Conservation (phyloP, 106 monocot genomes). For the Dioscorea dumetorum region DNA sequence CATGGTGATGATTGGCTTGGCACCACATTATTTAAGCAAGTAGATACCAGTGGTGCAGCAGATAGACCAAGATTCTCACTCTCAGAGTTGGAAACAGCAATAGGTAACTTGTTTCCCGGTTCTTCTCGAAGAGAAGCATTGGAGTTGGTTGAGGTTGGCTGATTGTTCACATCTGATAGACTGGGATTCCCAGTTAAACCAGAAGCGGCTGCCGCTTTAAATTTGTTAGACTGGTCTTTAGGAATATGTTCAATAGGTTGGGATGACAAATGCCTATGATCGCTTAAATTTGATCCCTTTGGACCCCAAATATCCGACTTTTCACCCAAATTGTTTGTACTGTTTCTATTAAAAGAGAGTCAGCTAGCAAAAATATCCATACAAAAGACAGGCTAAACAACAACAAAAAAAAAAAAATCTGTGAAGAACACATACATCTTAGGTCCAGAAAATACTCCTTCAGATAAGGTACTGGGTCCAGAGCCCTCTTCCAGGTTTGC, state of each 20-base stretch:
- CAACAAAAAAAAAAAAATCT: too few relatives aligned
- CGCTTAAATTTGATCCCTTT: background rate
- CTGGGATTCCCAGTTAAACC: constrained; percentile 9
- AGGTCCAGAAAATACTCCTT: constrained; percentile 1
- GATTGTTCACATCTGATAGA: background rate
- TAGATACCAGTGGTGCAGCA: constrained; percentile 10
- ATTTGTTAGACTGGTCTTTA: constrained; percentile 10
- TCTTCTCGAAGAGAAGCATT: background rate
- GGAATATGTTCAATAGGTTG: background rate
- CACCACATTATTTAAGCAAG: constrained; percentile 9
- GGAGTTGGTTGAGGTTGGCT: background rate
- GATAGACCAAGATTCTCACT: constrained; percentile 4
- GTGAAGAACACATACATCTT: constrained; percentile 6
- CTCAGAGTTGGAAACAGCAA: constrained; percentile 4
- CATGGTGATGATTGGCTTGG: constrained; percentile 11
- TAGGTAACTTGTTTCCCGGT: constrained; percentile 3
- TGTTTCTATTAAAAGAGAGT: background rate
- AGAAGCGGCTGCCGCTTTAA: constrained; percentile 1
- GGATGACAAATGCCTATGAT: background rate
- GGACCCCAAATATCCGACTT: background rate
- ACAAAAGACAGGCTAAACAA: too few relatives aligned
- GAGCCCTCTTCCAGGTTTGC: background rate
- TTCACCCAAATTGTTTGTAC: background rate
- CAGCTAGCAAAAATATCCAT: too few relatives aligned
- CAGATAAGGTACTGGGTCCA: background rate